Evolutionary conservation across 2,329 filamentous ascomycete species (phyloP), one percentile per base, ranked within the genome.

Genomic region (Beauveria australis): DNA sequence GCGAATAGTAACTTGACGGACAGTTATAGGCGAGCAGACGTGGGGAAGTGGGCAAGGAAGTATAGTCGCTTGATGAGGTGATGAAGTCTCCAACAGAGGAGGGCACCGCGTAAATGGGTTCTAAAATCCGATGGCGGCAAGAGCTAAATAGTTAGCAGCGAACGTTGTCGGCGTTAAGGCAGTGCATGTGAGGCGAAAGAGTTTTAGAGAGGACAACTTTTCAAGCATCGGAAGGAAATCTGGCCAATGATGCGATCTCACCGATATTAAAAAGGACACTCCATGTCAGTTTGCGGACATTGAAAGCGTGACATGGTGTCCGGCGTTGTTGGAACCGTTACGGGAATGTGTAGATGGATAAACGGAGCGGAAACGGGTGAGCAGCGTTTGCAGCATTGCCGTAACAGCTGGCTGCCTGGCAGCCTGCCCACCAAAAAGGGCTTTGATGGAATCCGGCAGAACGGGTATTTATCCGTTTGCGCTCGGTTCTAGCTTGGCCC

Each of bases 51-150:
- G n/a, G 28, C 48, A 33, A 33, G 1, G 2, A 37, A 28, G 28
- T n/a, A 49, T n/a, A 18, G 28, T 41, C n/a, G 30, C 19, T 16
- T 57, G 43, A 56, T 47, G 53, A 56, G 53, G 53, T 43, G 41
- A 56, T 37, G 19, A 43, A 26, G n/a, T 22, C n/a, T 43, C 12
- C 6, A 33, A 24, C 3, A 19, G 6, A 8, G 28, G 14, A 48
- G 30, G 19, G 44, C 12, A 44, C 28, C 14, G 54, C 16, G 44
- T n/a, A 19, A 19, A 14, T 37, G 5, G 10, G 18, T 1, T 48
- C 26, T 57, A 48, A 57, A 57, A 44, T 57, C 54, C 54, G 54
- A 57, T 41, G 19, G 54, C 16, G 44, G 19, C 19, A 40, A 44
- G 9, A 48, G 43, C 12, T 14, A 18, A 40, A 44, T 5, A 48